Percentiles rank a stretch among this genome's conserved stretches.
Conservation (phyloP, 139 green algal genomes). For the Closterium sp. region DNA sequence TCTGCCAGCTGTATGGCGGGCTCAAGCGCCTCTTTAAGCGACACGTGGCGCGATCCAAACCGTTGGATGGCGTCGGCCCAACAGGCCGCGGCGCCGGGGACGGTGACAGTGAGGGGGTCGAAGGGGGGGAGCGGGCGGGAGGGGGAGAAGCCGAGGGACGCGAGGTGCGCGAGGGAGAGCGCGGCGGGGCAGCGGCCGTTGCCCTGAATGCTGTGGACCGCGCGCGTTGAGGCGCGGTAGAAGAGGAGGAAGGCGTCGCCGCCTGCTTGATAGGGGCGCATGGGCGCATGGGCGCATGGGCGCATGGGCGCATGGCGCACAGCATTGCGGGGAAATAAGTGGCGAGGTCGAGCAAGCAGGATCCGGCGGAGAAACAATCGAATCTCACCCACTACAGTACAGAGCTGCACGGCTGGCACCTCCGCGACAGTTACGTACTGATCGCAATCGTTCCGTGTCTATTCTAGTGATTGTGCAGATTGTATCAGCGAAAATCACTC, state of each 20-base stretch:
- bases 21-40: slow-evolving; percentile 59
- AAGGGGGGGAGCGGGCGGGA: slow-evolving; percentile 51
- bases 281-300: too few species aligned
- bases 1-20: slow-evolving; percentile 72
- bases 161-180: slow-evolving; percentile 56
- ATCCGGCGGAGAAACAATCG: too few species aligned
- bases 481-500: too few species aligned
- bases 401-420: too few species aligned
- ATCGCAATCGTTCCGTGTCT: too few species aligned
- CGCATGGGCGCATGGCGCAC: too few species aligned
- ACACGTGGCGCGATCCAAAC: slow-evolving; percentile 56
- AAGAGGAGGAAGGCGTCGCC: slow-evolving; percentile 72
- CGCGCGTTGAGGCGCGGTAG: slow-evolving; percentile 55
- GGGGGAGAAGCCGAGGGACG: slow-evolving; percentile 40
- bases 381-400: too few species aligned
- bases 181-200: slow-evolving; percentile 53
- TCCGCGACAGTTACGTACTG: too few species aligned
- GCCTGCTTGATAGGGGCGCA: too few species aligned
- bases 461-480: too few species aligned
- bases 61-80: slow-evolving; percentile 63
- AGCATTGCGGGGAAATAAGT: too few species aligned
- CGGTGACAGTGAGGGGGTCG: slow-evolving; percentile 59
- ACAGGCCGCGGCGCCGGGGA: slow-evolving; percentile 56
- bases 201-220: slow-evolving; percentile 61
- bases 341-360: too few species aligned